Evolutionary conservation across 2,329 filamentous ascomycete genomes (phyloP).

Genomic region (Colletotrichum nymphaeae): DNA sequence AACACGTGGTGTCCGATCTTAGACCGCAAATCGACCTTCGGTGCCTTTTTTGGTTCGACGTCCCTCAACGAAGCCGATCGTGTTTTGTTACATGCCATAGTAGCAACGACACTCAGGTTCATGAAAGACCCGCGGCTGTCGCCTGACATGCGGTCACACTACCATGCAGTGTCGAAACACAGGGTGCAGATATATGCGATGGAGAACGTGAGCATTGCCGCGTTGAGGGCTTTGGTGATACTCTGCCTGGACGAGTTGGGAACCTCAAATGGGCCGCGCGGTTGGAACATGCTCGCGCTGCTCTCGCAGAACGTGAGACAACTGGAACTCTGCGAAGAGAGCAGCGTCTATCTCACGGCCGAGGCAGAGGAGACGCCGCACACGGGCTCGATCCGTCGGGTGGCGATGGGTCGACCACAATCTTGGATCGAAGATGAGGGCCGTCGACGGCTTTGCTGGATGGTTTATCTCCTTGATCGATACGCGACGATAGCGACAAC

Average conservation of each 20-base stretch:
- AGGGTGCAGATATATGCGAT: conserved; percentile 55
- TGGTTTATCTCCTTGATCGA: conserved; percentile 57
- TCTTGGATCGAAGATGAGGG: conserved; percentile 60
- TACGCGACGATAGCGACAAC: conserved; percentile 56
- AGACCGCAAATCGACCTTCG: conserved; percentile 55
- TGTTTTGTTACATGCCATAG: conserved; percentile 56
- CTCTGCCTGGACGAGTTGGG: conserved; percentile 55
- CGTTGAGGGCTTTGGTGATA: conserved; percentile 53
- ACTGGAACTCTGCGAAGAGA: conserved; percentile 53
- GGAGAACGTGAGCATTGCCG: conserved; percentile 53
- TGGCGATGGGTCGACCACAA: conserved; percentile 48
- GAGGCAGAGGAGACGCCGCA: conserved; percentile 46
- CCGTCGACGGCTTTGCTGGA: conserved; percentile 54
- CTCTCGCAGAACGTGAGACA: conserved; percentile 52
- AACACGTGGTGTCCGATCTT: conserved; percentile 68
- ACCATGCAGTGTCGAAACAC: conserved; percentile 52
- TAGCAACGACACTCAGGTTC: conserved; percentile 55
- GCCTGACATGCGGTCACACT: conserved; percentile 49
- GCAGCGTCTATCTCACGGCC: conserved; percentile 48
- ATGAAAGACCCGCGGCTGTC: conserved; percentile 52
- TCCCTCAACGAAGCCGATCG: conserved; percentile 52
- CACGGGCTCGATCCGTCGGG: conserved; percentile 49
- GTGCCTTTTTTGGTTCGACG: conserved; percentile 53
- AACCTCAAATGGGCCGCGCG: conserved; percentile 54
- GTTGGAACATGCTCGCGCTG: conserved; percentile 54